Evolutionary conservation across 2,329 filamentous ascomycete genomes (phyloP), one percentile per base, ranked within the genome.

Genomic region (Verticillium zaregamsianum): DNA sequence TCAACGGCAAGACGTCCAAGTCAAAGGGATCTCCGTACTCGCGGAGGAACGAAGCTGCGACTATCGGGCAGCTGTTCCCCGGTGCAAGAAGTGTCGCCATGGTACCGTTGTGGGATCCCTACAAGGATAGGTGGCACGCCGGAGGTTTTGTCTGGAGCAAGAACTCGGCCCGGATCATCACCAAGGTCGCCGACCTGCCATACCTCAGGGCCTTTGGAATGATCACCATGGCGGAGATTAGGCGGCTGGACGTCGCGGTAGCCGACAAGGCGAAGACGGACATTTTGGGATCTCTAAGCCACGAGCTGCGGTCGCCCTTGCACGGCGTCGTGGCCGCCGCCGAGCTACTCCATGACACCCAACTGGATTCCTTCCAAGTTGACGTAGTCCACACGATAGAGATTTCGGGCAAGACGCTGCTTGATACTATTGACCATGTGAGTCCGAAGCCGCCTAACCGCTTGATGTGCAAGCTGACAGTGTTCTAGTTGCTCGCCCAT

Each of bases 221-320:
- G 61, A 80, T 78, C 1, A 79, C 85, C 37, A 86, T 86, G 82
- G 77, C 80, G 0, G 83, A 86, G 62, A 74, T 86, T 8, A 78
- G 79, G 1, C 76, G 82, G 9, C 66, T 85, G 2, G 70, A 76
- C 52, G 69, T 70, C 0, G 55, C 71, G 5, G 65, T 69, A 17
- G 72, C 74, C 7, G 75, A 75, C 58, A 73, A 73, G 64, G 79
- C 80, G 45, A 83, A 84, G 68, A 79, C 79, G 0, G 82, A 84
- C 61, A 83, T 86, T 63, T 80, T 86, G 25, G 82, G 80, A 1
- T 85, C 80, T 8, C 80, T 86, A 55, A 83, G 80, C 28, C 84
- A 87, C 68, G 84, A 87, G 65, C 71, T 86, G 7, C 75, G 84
- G 17, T 83, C 79, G 3, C 84, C 84, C 2, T 73, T 87, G 1